These are phyloP conservation scores for Dictyostelium firmibasis DNA, from an alignment of 78 protist genomes.

Conservation along the genomic window DNA sequence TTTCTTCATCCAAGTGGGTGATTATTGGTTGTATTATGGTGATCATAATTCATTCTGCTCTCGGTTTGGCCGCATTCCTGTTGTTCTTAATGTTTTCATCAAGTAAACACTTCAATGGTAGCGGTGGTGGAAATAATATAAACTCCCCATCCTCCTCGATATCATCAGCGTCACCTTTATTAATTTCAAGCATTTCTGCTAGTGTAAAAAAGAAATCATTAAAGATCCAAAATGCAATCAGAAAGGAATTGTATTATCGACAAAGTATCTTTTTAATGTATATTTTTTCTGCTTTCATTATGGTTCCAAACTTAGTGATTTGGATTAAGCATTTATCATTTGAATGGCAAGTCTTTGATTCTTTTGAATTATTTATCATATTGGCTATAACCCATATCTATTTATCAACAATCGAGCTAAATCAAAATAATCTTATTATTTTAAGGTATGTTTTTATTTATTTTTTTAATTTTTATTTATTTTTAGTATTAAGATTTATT, in stretches of 20 bases:
- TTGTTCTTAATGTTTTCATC: constrained; percentile 40
- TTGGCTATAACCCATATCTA: constrained; percentile 53
- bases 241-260: constrained; percentile 39
- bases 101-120: neutral
- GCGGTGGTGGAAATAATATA: neutral
- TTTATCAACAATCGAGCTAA: constrained; percentile 37
- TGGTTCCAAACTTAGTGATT: constrained; percentile 53
- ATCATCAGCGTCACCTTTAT: neutral
- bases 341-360: constrained; percentile 66
- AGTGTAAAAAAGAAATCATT: constrained; percentile 35
- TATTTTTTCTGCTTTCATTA: constrained; percentile 39
- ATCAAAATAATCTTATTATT: constrained; percentile 5
- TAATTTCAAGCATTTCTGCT: neutral
- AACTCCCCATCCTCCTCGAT: neutral
- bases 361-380: constrained; percentile 57
- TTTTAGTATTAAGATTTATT: neutral
- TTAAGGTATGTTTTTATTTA: neutral
- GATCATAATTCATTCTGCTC: constrained; percentile 38
- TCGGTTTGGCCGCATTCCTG: constrained; percentile 31
- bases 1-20: constrained; percentile 55
- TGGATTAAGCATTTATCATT: constrained; percentile 74
- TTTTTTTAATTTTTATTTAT: neutral
- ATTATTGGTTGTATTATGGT: constrained; percentile 8
- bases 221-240: neutral
- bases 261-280: constrained; percentile 62